Evolutionary conservation across 176 grass and related monocot genomes (phyloP), one percentile per base, ranked within the genome.

Genomic region (Musa troglodytarum): DNA sequence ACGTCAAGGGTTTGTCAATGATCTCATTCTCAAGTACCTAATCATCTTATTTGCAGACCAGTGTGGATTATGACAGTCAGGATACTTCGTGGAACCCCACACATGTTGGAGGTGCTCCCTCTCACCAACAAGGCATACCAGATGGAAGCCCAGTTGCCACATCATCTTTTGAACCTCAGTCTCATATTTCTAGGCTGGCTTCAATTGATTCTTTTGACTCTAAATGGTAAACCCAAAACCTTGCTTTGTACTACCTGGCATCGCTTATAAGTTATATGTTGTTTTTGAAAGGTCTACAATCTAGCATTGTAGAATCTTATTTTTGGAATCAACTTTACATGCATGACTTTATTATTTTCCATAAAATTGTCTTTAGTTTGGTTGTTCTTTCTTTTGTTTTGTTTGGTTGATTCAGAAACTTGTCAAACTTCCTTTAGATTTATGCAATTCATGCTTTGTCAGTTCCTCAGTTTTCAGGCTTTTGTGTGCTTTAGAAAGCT

Each of bases 141-240:
- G 83, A 77, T 77, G 79, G 70, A 54, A 84, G 81, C 68, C 68
- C 77, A 72, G 81, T 84, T 54, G 86, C 76, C 7, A 16, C 83
- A 19, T 94, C 95, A 87, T 92, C 95, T 79, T 90, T 88, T 82
- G 90, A 93, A 79, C 69, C 65, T 79, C 79, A 83, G 75, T 90
- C 87, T 54, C 89, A 90, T 78, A 80, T 97, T 70, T 93, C 90
- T 53, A 89, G 81, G 79, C 81, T 97, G 75, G 86, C 93, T 81
- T 93, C 90, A 74, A 97, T 97, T n/a, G 93, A 97, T 71, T 96
- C 93, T 74, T 96, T 96, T 21, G 93, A 96, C 79, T 97, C 93
- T 76, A 97, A 82, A 97, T 97, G 93, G 93, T 97, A 92, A 81
- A 63, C 68, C 34, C 49, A 75, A 28, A 16, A 43, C 12, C 8